A percentile compares a stretch with the other conserved stretches of the same genome.
Conservation (phyloP, 495 filamentous ascomycete genomes). For the Parathielavia hyrcaniae region DNA sequence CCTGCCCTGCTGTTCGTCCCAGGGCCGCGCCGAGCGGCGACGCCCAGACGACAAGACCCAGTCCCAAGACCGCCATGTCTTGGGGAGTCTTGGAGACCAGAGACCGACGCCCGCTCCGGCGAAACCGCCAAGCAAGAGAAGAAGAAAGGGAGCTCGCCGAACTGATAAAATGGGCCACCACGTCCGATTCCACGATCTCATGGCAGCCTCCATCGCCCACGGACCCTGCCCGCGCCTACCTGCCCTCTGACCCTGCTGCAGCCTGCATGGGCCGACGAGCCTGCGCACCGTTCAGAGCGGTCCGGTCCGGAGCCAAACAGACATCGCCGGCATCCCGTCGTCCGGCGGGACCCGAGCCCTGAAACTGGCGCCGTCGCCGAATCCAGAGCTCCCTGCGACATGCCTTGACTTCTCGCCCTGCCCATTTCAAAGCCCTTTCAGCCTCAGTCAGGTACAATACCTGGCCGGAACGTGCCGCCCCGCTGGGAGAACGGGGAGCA, state of each 20-base stretch:
- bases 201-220: background rate
- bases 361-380: background rate
- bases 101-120: conserved; percentile 1
- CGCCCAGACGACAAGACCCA: conserved; percentile 8
- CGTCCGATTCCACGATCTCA: background rate
- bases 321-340: background rate
- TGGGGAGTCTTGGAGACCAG: conserved; percentile 5
- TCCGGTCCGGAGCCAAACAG: background rate
- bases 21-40: conserved; percentile 9
- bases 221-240: background rate
- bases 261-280: too few relatives aligned
- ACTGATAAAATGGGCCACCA: conserved; percentile 15
- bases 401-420: conserved; percentile 10
- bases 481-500: background rate
- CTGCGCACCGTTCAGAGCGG: background rate
- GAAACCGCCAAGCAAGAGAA: conserved; percentile 9
- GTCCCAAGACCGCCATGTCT: too few relatives aligned
- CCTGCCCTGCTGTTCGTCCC: conserved; percentile 4
- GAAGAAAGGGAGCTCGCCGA: background rate
- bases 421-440: background rate
- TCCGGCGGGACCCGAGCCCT: background rate
- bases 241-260: background rate
- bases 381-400: background rate
- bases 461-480: background rate
- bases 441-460: background rate